These are phyloP conservation scores for Paracoccidioides brasiliensis DNA, from an alignment of 2,329 filamentous ascomycete species.

Conservation along the genomic window DNA sequence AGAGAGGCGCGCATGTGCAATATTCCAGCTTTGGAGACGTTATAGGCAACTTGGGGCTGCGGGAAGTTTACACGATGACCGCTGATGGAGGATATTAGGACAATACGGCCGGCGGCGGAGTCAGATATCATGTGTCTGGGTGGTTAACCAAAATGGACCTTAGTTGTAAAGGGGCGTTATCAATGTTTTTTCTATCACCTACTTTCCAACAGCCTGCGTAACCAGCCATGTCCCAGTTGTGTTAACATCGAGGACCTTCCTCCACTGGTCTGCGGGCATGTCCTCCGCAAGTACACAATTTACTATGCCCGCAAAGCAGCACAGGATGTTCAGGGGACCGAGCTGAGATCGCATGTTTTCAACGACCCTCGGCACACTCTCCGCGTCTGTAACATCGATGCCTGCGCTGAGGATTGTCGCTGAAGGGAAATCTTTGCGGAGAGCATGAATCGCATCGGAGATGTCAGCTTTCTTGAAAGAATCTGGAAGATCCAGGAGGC, in stretches of 20 bases:
- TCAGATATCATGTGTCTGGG: slow-evolving; percentile 39
- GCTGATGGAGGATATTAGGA: slow-evolving; percentile 55
- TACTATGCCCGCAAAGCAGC: slow-evolving; percentile 58
- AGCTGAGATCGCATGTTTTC: slow-evolving; percentile 20
- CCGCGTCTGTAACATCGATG: slow-evolving; percentile 48
- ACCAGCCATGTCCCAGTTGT: slow-evolving; percentile 57
- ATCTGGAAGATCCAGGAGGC: slow-evolving; percentile 46
- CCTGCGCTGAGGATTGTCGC: slow-evolving; percentile 37
- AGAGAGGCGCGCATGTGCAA: slow-evolving; percentile 50
- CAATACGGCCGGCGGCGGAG: slow-evolving; percentile 45
- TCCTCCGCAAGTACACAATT: slow-evolving; percentile 48
- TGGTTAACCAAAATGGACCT: background rate
- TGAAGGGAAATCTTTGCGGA: slow-evolving; percentile 43
- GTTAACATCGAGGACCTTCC: slow-evolving; percentile 56
- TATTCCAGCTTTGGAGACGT: slow-evolving; percentile 56
- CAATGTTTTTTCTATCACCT: slow-evolving; percentile 13
- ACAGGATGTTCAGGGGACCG: slow-evolving; percentile 42
- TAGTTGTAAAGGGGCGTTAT: slow-evolving; percentile 7
- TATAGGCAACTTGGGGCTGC: slow-evolving; percentile 60
- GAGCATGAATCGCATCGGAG: slow-evolving; percentile 29
- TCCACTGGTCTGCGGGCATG: slow-evolving; percentile 46
- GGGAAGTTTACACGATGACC: slow-evolving; percentile 58
- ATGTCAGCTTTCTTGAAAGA: slow-evolving; percentile 25
- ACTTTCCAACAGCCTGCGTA: slow-evolving; percentile 49
- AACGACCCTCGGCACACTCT: slow-evolving; percentile 14